Base-by-base conservation (phyloP, 768 basidiomycete genomes). In the Mrakia frigida region DNA sequence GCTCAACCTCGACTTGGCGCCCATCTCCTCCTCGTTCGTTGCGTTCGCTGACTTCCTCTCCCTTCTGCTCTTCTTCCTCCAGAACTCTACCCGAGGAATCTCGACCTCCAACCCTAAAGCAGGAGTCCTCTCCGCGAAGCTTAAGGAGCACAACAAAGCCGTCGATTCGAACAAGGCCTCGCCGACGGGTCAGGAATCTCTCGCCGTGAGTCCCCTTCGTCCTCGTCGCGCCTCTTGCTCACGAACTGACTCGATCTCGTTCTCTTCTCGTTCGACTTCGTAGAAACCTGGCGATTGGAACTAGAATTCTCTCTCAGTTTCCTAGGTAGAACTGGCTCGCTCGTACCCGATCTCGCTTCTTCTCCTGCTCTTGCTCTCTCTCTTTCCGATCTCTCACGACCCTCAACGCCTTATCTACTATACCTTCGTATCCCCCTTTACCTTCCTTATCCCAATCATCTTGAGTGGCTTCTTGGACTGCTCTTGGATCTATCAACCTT, bases 111-210 rank as follows among this genome's bases (percentile, higher is more conserved):
- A 77, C 35, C 76, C 76, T 0, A 77, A 77, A 50, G 72, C 71
- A 16, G 76, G 76, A 21, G 70, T 73, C 21, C 71, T 77, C 31
- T 63, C 76, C 23, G 76, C 63, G 18, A 77, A 77, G 52, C 76
- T 77, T 23, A 68, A 67, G n/a, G 71, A 72, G 53, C 76, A 77
- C 35, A 77, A 77, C 63, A 65, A 68, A 13, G 33, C 61, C 43
- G 56, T 77, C 41, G 76, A 75, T 46, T 25, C 35, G 2, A 59
- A 60, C 16, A 68, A 52, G 43, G 63, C 61, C 13, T 33, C 31
- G 28, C 52, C 70, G 23, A 28, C 70, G 50, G 50, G 46, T 13
- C 70, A 52, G 35, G 70, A 72, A 23, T 9, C 31, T 18, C 70
- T 72, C 50, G 33, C 70, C 21, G 70, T 72, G 1, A 37, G 70